A percentile compares a stretch with the other conserved stretches of the same genome.
These are phyloP conservation scores for Anthracocystis walkeri DNA, from an alignment of 1,284 basidiomycete genomes.

Conservation along the genomic window DNA sequence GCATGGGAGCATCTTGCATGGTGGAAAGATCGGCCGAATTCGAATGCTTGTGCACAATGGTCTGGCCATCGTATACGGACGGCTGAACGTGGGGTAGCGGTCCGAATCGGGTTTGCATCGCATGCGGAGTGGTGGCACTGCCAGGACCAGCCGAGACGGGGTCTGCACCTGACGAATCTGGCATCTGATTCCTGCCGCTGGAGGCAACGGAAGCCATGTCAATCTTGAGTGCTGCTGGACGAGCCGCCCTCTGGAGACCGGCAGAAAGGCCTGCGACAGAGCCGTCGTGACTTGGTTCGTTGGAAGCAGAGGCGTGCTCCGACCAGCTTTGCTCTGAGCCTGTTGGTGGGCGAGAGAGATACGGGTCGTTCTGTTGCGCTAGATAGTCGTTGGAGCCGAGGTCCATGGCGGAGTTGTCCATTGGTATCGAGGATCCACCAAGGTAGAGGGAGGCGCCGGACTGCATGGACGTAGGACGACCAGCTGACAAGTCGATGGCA, in stretches of 20 bases:
- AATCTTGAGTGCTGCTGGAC: conserved; percentile 45
- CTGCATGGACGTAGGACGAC: conserved; percentile 1
- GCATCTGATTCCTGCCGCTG: background rate
- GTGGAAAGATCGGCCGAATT: background rate
- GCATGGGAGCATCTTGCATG: conserved; percentile 20
- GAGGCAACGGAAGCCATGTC: conserved; percentile 30
- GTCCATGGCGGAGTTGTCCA: conserved; percentile 14
- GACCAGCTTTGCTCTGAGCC: conserved; percentile 40
- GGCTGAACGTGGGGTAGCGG: conserved; percentile 40
- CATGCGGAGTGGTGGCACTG: conserved; percentile 25
- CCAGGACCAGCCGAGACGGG: conserved; percentile 16
- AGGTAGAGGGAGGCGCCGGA: conserved; percentile 17
- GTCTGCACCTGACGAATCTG: conserved; percentile 3
- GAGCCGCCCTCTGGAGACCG: conserved; percentile 23
- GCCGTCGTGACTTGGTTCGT: conserved; percentile 2
- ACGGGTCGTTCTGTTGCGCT: conserved; percentile 14
- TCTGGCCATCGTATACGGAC: conserved; percentile 24
- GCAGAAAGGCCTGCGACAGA: conserved; percentile 2
- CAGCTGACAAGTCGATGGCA: background rate
- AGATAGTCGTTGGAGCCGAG: conserved; percentile 6
- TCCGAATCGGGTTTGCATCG: conserved; percentile 40
- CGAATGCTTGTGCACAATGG: conserved; percentile 20
- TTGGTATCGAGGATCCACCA: conserved; percentile 8
- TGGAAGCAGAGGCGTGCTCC: conserved; percentile 4
- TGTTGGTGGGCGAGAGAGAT: conserved; percentile 26